Evolutionary conservation across 2,329 filamentous ascomycete genomes (phyloP).

Genomic region (Aspergillus sp.): DNA sequence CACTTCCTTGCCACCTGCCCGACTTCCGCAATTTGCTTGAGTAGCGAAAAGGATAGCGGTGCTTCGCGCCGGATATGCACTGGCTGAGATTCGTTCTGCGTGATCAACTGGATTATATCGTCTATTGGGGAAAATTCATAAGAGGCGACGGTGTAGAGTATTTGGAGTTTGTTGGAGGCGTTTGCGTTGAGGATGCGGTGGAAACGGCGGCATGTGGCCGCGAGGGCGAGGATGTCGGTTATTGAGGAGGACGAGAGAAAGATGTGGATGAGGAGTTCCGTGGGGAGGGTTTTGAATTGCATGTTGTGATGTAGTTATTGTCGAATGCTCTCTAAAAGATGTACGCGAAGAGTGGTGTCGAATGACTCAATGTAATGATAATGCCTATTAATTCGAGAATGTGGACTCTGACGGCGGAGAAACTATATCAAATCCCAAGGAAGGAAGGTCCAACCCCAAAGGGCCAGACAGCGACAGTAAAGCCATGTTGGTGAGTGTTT

Average conservation of each 20-base stretch:
- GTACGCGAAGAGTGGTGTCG: neutral
- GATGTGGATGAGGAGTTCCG: conserved; percentile 53
- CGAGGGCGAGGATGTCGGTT: conserved; percentile 48
- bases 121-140: conserved; percentile 52
- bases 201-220: conserved; percentile 50
- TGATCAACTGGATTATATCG: conserved; percentile 54
- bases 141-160: conserved; percentile 49
- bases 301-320: conserved; percentile 29
- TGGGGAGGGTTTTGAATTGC: conserved; percentile 50
- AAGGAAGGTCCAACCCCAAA: conserved; percentile 10
- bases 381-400: too few species aligned
- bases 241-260: conserved; percentile 49
- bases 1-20: conserved; percentile 52
- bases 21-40: conserved; percentile 49
- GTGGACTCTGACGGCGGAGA: neutral
- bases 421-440: conserved; percentile 2
- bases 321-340: neutral
- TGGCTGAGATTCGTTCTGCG: conserved; percentile 54
- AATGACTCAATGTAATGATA: too few species aligned
- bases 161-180: conserved; percentile 48
- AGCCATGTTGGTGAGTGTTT: conserved; percentile 15
- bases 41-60: conserved; percentile 48
- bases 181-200: conserved; percentile 45
- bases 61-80: conserved; percentile 49
- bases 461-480: conserved; percentile 10